These are phyloP conservation scores for Cenchrus purpureus DNA, from an alignment of 176 grass and related monocot species.

Conservation along the genomic window DNA sequence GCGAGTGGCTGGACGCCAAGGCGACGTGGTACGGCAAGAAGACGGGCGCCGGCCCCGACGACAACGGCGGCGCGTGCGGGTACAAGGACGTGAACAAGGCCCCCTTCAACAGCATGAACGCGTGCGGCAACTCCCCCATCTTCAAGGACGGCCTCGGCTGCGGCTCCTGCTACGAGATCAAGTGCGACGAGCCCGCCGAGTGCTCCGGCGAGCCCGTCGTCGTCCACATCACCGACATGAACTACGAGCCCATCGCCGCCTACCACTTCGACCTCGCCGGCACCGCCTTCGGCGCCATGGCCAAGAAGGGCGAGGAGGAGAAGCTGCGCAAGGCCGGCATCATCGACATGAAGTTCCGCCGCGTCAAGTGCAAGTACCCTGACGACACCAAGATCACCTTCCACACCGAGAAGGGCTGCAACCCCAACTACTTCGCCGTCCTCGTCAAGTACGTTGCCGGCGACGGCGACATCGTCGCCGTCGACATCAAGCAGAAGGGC, in stretches of 20 bases:
- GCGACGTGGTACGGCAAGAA: conserved; percentile 62
- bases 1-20: conserved; percentile 40
- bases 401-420: conserved; percentile 60
- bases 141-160: conserved; percentile 37
- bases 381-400: conserved; percentile 53
- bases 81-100: too few species aligned
- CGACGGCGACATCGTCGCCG: conserved; percentile 42
- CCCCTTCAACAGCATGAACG: too few species aligned
- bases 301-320: not conserved
- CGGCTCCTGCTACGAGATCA: conserved; percentile 59
- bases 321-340: conserved; percentile 59
- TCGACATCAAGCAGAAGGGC: conserved; percentile 40
- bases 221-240: too few species aligned
- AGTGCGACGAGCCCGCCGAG: conserved; percentile 40
- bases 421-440: conserved; percentile 43
- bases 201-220: conserved; percentile 44
- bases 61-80: too few species aligned
- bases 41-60: too few species aligned
- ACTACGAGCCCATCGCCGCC: too few species aligned
- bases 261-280: too few species aligned
- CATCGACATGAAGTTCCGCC: conserved; percentile 44
- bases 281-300: too few species aligned
- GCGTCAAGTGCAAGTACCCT: conserved; percentile 51
- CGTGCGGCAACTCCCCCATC: too few species aligned
- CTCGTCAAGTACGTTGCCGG: conserved; percentile 54